phyloP scores from a whole-genome alignment of 768 basidiomycete species.

The Russula ochroleuca region DNA sequence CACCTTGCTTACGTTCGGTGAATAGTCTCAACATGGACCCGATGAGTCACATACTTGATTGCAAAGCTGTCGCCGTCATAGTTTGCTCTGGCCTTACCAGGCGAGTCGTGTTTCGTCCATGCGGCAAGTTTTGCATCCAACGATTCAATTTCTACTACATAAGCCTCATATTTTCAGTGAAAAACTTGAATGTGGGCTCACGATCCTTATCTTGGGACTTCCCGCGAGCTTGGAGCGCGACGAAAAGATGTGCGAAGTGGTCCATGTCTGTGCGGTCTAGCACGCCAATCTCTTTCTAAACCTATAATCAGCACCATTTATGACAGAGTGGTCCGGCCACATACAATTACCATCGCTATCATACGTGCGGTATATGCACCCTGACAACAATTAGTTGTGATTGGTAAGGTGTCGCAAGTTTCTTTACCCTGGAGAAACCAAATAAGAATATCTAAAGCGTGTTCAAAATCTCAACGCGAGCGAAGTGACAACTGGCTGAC shows the following conservation, averaged over 20 bases:
- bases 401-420: background rate
- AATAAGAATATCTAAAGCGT: conserved; percentile 62
- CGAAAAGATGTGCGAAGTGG: conserved; percentile 59
- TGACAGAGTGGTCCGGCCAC: conserved; percentile 17
- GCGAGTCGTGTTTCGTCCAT: conserved; percentile 52
- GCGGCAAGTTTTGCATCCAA: conserved; percentile 46
- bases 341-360: conserved; percentile 65
- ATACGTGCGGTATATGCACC: conserved; percentile 75
- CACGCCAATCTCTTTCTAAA: conserved; percentile 65
- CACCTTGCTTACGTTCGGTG: conserved; percentile 40
- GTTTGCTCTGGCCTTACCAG: conserved; percentile 50
- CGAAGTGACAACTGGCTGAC: conserved; percentile 34
- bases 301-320: conserved; percentile 13
- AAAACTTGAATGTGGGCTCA: conserved; percentile 28
- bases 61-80: conserved; percentile 48
- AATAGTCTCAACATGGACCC: background rate
- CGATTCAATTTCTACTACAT: conserved; percentile 34
- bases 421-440: conserved; percentile 69
- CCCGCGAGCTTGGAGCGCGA: conserved; percentile 57
- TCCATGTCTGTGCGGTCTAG: conserved; percentile 70
- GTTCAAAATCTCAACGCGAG: background rate
- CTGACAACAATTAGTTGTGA: conserved; percentile 35
- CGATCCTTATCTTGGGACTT: conserved; percentile 46
- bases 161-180: background rate
- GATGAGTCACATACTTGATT: conserved; percentile 47